Evolutionary conservation across 148 eudicot species (phyloP).

Genomic region (Amaranthus hypochondriacus): DNA sequence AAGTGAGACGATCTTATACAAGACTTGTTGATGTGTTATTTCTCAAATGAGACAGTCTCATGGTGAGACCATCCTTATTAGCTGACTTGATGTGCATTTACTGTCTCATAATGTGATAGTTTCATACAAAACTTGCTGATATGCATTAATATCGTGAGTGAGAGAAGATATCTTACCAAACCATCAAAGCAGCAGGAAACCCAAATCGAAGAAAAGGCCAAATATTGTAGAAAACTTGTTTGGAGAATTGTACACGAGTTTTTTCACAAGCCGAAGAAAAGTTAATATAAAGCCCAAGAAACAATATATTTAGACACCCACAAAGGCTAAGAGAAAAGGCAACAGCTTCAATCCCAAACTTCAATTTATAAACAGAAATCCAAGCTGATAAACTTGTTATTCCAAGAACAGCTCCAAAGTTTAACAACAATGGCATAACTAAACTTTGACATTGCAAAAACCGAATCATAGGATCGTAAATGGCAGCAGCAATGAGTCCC

Average conservation of each 20-base stretch:
- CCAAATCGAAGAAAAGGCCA: conserved; percentile 40
- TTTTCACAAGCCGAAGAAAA: conserved; percentile 30
- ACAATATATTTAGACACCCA: conserved; percentile 32
- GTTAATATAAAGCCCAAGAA: conserved; percentile 35
- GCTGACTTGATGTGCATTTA: too few species aligned
- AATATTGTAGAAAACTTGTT: conserved; percentile 26
- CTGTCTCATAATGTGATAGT: too few species aligned
- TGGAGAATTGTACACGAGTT: conserved; percentile 32
- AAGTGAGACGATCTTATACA: too few species aligned
- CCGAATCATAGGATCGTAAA: conserved; percentile 31
- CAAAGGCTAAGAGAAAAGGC: conserved; percentile 38
- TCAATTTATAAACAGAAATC: conserved; percentile 31
- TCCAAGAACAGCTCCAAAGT: conserved; percentile 22
- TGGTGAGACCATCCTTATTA: too few species aligned
- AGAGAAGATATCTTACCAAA: conserved; percentile 32
- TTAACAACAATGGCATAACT: conserved; percentile 33
- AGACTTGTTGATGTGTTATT: too few species aligned
- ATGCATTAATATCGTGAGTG: too few species aligned
- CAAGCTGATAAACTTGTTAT: conserved; percentile 37
- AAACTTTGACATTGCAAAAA: conserved; percentile 44
- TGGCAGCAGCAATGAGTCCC: conserved; percentile 33
- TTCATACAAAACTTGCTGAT: too few species aligned
- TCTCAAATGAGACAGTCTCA: too few species aligned
- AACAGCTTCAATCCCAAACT: conserved; percentile 33
- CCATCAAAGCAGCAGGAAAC: conserved; percentile 43